Evolutionary conservation across 108 stramenopile genomes (phyloP).

Genomic region (Skeletonema tropicum): DNA sequence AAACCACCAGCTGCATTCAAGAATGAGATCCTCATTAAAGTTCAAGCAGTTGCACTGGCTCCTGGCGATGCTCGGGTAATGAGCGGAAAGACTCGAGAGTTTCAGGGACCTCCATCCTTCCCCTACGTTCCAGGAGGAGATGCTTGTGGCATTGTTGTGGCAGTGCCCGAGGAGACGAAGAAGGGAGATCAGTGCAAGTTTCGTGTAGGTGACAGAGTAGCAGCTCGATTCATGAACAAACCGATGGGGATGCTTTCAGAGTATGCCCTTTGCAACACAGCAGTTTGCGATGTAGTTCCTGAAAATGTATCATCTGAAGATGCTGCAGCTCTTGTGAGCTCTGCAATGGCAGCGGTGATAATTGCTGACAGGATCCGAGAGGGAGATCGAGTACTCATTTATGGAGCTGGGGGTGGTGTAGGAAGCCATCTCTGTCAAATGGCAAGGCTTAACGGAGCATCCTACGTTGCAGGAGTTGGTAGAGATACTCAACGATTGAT

Average conservation of each 20-base stretch:
- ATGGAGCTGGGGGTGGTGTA: conserved; percentile 70
- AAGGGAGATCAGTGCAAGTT: conserved; percentile 24
- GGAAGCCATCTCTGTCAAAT: conserved; percentile 61
- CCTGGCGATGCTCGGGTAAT: conserved; percentile 68
- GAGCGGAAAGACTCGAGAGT: conserved; percentile 56
- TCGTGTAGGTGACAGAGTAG: conserved; percentile 61
- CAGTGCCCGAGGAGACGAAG: conserved; percentile 40
- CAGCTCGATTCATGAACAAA: conserved; percentile 54
- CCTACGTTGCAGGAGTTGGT: conserved; percentile 55
- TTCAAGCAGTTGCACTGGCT: conserved; percentile 60
- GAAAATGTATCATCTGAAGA: conserved; percentile 44
- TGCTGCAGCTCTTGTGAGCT: conserved; percentile 57
- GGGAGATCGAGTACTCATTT: conserved; percentile 60
- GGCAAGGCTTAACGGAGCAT: conserved; percentile 43
- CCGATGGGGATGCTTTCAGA: conserved; percentile 67
- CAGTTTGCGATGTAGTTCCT: conserved; percentile 57
- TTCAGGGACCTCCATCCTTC: conserved; percentile 71
- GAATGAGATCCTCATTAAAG: conserved; percentile 50
- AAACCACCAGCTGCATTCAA: conserved; percentile 28
- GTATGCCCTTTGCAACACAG: conserved; percentile 51
- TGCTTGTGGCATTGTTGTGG: conserved; percentile 61
- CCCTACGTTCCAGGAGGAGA: conserved; percentile 77
- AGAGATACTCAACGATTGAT: conserved; percentile 44
- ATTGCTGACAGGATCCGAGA: conserved; percentile 49
- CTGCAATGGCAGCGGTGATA: conserved; percentile 47